Conservation (phyloP, 1,284 basidiomycete genomes). For the Tilletia setariae region DNA sequence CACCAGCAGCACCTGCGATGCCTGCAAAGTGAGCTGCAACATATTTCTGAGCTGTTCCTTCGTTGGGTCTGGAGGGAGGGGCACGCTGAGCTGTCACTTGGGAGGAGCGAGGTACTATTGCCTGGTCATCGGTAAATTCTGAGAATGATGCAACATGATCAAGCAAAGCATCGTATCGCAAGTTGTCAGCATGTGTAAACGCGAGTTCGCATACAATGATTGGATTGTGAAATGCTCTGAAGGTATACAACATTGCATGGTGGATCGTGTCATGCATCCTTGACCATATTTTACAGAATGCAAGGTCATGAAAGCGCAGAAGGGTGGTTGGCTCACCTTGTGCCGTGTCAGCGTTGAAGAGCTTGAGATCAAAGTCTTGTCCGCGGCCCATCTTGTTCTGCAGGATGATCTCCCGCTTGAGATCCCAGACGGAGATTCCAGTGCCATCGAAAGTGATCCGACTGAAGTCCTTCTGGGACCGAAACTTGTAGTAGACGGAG, state of each 20-base stretch:
- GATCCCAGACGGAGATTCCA: slow-evolving; percentile 95
- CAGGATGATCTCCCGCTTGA: slow-evolving; percentile 97
- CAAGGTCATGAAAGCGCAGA: too few relatives aligned
- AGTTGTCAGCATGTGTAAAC: too few relatives aligned
- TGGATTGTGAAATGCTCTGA: too few relatives aligned
- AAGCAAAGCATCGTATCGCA: neutral
- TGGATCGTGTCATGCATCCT: neutral
- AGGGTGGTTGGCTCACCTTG: slow-evolving; percentile 28
- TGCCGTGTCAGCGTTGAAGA: slow-evolving; percentile 60
- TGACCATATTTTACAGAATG: neutral
- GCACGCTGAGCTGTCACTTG: slow-evolving; percentile 88
- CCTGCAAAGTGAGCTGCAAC: slow-evolving; percentile 59
- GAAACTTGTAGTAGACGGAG: slow-evolving; percentile 94
- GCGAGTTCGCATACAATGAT: too few relatives aligned
- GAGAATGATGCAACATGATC: slow-evolving; percentile 18
- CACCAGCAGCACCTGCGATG: neutral
- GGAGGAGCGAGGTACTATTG: slow-evolving; percentile 87
- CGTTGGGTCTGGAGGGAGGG: slow-evolving; percentile 79
- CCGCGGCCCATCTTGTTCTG: slow-evolving; percentile 93
- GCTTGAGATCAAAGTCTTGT: slow-evolving; percentile 89
- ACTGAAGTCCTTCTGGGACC: slow-evolving; percentile 88
- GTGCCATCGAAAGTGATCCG: slow-evolving; percentile 96
- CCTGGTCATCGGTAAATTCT: slow-evolving; percentile 91
- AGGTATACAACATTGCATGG: too few relatives aligned
- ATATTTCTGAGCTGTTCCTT: slow-evolving; percentile 85